Base-by-base conservation (phyloP, 2,329 filamentous ascomycete genomes). In the Fusarium concolor region DNA sequence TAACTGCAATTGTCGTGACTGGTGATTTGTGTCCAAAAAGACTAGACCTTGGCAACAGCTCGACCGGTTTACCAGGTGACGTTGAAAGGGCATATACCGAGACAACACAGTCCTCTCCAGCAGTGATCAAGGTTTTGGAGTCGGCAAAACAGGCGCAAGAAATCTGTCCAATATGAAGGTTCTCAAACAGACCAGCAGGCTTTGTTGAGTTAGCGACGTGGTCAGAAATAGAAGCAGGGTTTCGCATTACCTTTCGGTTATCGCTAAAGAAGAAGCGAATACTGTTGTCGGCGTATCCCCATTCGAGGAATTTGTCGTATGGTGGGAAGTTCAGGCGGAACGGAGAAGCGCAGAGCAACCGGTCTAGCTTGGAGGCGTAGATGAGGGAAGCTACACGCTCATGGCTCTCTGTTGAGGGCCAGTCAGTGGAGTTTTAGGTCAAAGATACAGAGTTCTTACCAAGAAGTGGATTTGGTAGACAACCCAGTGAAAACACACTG, bases 251-350 rank as follows among this genome's bases (percentile, higher is more conserved):
- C 81, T 93, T 94, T 75, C 92, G 90, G 59, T 88, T 92, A 70
- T 97, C 93, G 46, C 91, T 89, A 56, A 91, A 88, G 80, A 93
- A 97, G 83, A 99, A 98, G 6, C 96, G 91, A 28, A 99, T 87
- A 70, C 93, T 96, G 71, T 92, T 93, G 78, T 99, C 96, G 1
- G 93, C 92, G 73, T 96, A 98, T 2, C 95, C 95, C 95, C 95
- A 98, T 80, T 97, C 94, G 70, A 98, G 86, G 74, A 93, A 97
- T 72, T 94, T 94, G 79, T 98, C 94, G 75, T 93, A 97, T 0
- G 95, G 94, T 1, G 94, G 92, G 14, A 98, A 89, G 74, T 97
- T 96, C 41, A 97, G 84, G 20, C 93, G 87, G 79, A 97, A 93
- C 0, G 94, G 89, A 17, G 92, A 92, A 5, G 93, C 91, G 73